These are phyloP conservation scores for Exutisphaerella laricina DNA, from an alignment of 2,329 filamentous ascomycete species.

Conservation along the genomic window DNA sequence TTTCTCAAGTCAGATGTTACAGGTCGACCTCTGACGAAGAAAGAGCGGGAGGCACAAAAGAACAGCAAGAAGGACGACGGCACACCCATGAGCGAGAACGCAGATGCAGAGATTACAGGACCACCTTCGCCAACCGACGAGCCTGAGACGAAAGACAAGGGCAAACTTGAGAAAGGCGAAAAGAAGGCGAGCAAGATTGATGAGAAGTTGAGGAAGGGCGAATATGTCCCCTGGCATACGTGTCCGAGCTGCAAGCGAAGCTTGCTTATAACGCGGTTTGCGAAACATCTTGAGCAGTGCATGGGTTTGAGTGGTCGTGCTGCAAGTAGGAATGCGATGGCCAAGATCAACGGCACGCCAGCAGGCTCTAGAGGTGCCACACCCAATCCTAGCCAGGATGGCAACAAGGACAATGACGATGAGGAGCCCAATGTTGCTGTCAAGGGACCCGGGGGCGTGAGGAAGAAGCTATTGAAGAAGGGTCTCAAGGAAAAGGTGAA, in stretches of 20 bases:
- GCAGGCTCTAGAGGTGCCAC: constrained; percentile 32
- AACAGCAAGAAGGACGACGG: constrained; percentile 42
- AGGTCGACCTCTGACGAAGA: constrained; percentile 56
- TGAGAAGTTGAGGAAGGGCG: constrained; percentile 45
- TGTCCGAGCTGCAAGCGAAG: constrained; percentile 58
- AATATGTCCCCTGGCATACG: constrained; percentile 50
- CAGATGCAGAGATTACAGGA: constrained; percentile 31
- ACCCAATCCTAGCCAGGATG: constrained; percentile 27
- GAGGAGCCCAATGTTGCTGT: constrained; percentile 27
- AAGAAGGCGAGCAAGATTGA: constrained; percentile 38
- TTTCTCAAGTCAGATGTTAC: constrained; percentile 65
- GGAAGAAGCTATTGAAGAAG: constrained; percentile 36
- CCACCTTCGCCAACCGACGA: constrained; percentile 30
- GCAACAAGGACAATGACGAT: constrained; percentile 21
- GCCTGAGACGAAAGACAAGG: constrained; percentile 24
- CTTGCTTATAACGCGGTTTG: constrained; percentile 55
- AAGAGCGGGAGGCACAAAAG: constrained; percentile 61
- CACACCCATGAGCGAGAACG: constrained; percentile 42
- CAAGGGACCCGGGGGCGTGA: constrained; percentile 27
- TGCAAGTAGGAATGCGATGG: constrained; percentile 46
- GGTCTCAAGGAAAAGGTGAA: constrained; percentile 41
- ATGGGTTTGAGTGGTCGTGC: constrained; percentile 53
- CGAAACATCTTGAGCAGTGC: constrained; percentile 57
- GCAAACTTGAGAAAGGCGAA: constrained; percentile 43
- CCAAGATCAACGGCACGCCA: constrained; percentile 37